A percentile compares a stretch with the other conserved stretches of the same genome.
These are phyloP conservation scores for Wallemia mellicola DNA, from an alignment of 1,284 basidiomycete species.

Conservation along the genomic window DNA sequence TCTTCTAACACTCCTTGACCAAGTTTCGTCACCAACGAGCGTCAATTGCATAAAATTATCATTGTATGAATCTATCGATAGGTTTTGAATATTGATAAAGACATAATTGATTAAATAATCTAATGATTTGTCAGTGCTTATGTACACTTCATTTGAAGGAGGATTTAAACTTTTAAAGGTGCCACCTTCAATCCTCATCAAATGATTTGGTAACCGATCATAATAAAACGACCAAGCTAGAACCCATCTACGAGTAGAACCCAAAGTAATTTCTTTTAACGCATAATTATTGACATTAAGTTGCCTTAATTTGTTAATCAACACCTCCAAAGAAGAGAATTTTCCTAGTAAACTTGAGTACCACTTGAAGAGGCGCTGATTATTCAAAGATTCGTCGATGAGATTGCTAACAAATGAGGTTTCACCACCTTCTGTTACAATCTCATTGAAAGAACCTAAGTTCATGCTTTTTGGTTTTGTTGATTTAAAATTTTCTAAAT, in stretches of 20 bases:
- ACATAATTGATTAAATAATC: too few relatives aligned
- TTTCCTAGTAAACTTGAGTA: background rate
- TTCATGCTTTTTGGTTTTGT: background rate
- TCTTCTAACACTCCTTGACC: too few relatives aligned
- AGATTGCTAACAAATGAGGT: background rate
- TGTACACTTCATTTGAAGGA: too few relatives aligned
- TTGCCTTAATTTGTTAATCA: background rate
- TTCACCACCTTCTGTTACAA: background rate
- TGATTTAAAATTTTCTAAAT: background rate
- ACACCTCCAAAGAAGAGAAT: background rate
- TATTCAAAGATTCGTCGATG: background rate
- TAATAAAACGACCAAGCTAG: background rate
- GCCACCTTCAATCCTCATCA: too few relatives aligned
- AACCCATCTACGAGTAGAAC: background rate
- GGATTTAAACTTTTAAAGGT: background rate
- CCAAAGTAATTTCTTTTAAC: background rate
- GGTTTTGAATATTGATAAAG: too few relatives aligned
- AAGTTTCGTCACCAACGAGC: too few relatives aligned
- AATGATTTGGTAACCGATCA: background rate
- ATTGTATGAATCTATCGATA: too few relatives aligned
- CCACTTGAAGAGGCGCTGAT: background rate
- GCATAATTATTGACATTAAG: background rate
- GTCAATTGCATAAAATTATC: too few relatives aligned
- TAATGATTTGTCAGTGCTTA: too few relatives aligned
- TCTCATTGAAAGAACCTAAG: background rate